Base-by-base conservation (phyloP, 257 asterid genomes). In the Rehmannia glutinosa region DNA sequence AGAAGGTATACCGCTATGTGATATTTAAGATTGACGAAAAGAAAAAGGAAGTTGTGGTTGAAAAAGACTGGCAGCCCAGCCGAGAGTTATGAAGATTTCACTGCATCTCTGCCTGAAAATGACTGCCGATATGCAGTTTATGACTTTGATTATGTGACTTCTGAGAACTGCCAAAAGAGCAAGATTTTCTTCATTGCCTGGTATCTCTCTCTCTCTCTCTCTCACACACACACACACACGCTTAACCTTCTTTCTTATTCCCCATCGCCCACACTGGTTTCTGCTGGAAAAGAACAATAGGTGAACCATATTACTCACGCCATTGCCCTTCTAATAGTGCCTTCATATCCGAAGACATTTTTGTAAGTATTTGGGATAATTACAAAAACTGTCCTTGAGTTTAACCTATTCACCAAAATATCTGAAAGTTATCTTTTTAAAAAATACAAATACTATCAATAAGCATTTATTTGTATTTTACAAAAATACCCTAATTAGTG, bases 101-200 rank as follows among this genome's bases (percentile, higher is more conserved):
- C 82, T 6, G 79, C 83, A 13, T 73, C 86, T 42, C 77, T 86
- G 55, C 93, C 93, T 28, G 86, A 82, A 73, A 80, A 56, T 78
- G 90, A 86, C 72, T 86, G 93, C 62, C 80, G 90, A 70, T 86
- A 86, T 61, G 90, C 88, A 16, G 86, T 86, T 56, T 86, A 77
- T 28, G 93, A 86, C 80, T 86, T 68, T 33, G 93, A 83, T 36
- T 86, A 71, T 61, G 90, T 86, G 32, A 86, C 87, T 57, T 80
- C 86, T 43, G 93, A 86, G 81, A 86, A 86, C 66, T 86, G 87
- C 73, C 90, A 83, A 56, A 83, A 83, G 83, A 83, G 93, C 87
- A 86, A 80, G 71, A 79, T 86, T 61, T 86, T 81, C 78, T 86
- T 83, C 68, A 81, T 86, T 62, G 82, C 93, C 54, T 86, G 90